A percentile compares a stretch with the other conserved stretches of the same genome.
These are phyloP conservation scores for Amauroascus verrucosus DNA, from an alignment of 2,329 filamentous ascomycete genomes.

Conservation along the genomic window DNA sequence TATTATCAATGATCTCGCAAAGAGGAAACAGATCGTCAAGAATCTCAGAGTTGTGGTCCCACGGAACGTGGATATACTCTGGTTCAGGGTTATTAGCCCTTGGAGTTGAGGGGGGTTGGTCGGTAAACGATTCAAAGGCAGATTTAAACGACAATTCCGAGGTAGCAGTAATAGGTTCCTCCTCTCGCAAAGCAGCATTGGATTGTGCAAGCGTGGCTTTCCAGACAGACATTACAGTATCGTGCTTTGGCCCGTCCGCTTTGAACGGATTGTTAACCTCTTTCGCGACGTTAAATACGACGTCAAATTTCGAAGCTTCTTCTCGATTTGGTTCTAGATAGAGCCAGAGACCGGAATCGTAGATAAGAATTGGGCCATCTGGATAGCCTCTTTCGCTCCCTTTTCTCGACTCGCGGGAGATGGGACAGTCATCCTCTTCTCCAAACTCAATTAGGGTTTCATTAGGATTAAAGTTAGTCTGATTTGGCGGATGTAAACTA, in stretches of 20 bases:
- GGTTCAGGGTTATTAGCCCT: constrained; percentile 35
- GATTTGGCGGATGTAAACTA: constrained; percentile 19
- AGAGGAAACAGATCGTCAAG: constrained; percentile 51
- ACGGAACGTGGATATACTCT: constrained; percentile 55
- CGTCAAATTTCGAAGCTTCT: constrained; percentile 51
- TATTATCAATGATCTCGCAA: constrained; percentile 52
- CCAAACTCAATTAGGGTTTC: constrained; percentile 38
- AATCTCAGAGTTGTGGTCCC: constrained; percentile 60
- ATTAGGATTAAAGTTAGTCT: constrained; percentile 18
- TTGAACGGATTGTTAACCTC: constrained; percentile 53
- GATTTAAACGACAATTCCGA: constrained; percentile 43
- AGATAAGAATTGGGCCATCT: constrained; percentile 54
- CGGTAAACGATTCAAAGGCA: constrained; percentile 33
- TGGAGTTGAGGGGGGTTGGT: constrained; percentile 22
- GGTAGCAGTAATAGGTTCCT: constrained; percentile 35
- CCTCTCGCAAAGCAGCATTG: constrained; percentile 17
- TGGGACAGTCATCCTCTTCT: constrained; percentile 39
- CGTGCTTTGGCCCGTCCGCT: constrained; percentile 23
- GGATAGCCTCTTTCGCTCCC: constrained; percentile 55
- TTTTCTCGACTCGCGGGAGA: constrained; percentile 47
- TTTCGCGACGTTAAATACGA: constrained; percentile 55
- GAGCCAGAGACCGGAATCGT: constrained; percentile 51
- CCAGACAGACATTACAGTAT: constrained; percentile 36
- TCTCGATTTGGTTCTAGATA: constrained; percentile 53
- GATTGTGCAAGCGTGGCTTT: constrained; percentile 39